These are phyloP conservation scores for Tuber umbilicatum DNA, from an alignment of 495 filamentous ascomycete species.

Conservation along the genomic window DNA sequence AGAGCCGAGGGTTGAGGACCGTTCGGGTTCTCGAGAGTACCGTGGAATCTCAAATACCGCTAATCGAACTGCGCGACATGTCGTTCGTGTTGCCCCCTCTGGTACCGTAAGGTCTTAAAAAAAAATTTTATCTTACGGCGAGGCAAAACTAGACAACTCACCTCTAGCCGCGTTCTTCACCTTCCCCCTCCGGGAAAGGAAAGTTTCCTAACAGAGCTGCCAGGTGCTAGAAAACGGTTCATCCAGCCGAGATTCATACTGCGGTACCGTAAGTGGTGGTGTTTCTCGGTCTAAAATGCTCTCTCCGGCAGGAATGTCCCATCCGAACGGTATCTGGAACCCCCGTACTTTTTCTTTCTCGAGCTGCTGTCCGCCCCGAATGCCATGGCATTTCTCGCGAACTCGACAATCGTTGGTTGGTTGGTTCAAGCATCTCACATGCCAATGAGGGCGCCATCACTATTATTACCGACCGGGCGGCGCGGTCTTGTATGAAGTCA, in stretches of 20 bases:
- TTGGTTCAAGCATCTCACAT: neutral
- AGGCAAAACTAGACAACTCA: no score
- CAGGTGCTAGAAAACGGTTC: no score
- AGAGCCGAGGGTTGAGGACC: no score
- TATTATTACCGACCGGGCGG: neutral
- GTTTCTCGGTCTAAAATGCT: neutral
- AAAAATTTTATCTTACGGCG: no score
- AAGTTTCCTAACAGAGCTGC: no score
- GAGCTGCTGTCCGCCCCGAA: neutral
- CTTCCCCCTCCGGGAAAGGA: no score
- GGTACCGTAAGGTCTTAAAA: no score
- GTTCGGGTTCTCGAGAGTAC: no score
- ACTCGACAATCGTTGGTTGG: neutral
- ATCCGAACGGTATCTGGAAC: neutral
- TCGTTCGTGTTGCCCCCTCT: no score
- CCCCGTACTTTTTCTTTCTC: neutral
- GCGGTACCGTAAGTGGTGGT: neutral
- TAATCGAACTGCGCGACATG: no score
- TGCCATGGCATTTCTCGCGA: neutral
- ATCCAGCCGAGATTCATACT: neutral
- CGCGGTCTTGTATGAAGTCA: neutral
- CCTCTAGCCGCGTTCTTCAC: no score
- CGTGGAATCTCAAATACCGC: no score
- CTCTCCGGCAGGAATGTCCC: neutral
- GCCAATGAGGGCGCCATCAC: neutral